Base-by-base conservation (phyloP, 2,329 filamentous ascomycete species). In the Pseudogymnoascus sp. region DNA sequence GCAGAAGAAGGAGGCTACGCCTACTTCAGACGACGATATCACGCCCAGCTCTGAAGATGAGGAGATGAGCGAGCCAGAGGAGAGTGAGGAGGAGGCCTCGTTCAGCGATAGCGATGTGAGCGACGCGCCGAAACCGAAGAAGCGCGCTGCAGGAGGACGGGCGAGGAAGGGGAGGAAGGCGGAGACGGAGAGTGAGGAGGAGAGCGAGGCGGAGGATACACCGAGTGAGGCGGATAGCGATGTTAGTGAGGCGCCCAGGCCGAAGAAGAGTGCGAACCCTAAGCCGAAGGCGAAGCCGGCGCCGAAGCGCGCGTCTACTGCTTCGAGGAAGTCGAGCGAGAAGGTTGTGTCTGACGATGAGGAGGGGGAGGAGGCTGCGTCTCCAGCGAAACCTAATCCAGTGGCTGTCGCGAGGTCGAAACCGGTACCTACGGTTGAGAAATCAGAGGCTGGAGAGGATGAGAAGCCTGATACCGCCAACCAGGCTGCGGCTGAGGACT, bases 401-500 rank as follows among this genome's bases (percentile, higher is more conserved):
- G 47, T 25, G 1, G 50, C 33, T 22, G 50, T 28, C 18, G 50
- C 53, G 59, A 61, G 22, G 35, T 28, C 35, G 20, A 57, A 60
- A 30, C 39, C 33, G 18, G 15, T 35, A 9, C 38, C 58, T 9
- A 36, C 63, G 30, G 59, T 62, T 25, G 35, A 37, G 12, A 57
- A 37, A 58, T 18, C 58, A 39, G 33, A 36, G 33, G 53, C 30
- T 11, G 22, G 62, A 33, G 36, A 61, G 15, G 33, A 58, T 57
- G 43, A 9, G 6, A 61, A 61, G 60, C 60, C 60, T 12, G 61
- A 66, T 15, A 60, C 62, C 12, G 57, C 63, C 18, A 65, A 66
- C 25, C 70, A 70, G 28, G 74, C 73, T 66, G n/a, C n/a, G n/a
- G 69, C 70, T 20, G 73, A 73, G 9, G 74, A 72, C 41, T 78